Conservation (phyloP, 805 yeast genomes). For the Sugiyamaella qingdaonensis region DNA sequence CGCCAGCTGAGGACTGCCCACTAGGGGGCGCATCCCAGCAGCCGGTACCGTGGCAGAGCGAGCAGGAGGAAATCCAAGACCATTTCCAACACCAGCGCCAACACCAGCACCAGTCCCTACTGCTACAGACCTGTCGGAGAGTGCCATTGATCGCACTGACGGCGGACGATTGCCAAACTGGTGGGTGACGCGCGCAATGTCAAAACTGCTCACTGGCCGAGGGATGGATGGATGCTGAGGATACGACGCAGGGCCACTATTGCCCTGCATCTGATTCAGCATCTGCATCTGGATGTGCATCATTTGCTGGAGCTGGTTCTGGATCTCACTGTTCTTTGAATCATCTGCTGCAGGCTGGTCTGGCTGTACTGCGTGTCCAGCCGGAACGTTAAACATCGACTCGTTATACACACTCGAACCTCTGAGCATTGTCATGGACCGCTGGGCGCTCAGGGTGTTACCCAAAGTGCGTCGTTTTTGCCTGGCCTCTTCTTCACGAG, state of each 20-base stretch:
- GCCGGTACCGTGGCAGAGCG: slow-evolving; percentile 1
- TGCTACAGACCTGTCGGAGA: slow-evolving; percentile 16
- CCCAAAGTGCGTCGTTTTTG: slow-evolving; percentile 24
- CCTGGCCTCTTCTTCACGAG: slow-evolving; percentile 37
- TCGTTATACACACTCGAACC: slow-evolving; percentile 6
- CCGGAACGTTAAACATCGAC: slow-evolving; percentile 13
- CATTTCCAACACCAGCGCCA: not conserved
- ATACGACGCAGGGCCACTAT: not conserved
- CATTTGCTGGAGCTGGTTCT: slow-evolving; percentile 32
- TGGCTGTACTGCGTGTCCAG: slow-evolving; percentile 3
- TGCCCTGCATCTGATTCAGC: slow-evolving; percentile 23
- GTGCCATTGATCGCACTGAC: slow-evolving; percentile 21
- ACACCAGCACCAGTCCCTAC: no score
- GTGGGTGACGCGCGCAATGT: slow-evolving; percentile 8
- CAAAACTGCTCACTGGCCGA: slow-evolving; percentile 16
- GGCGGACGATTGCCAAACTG: slow-evolving; percentile 14
- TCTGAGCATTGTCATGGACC: slow-evolving; percentile 12
- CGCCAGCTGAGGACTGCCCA: not conserved
- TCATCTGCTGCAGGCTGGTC: slow-evolving; percentile 3
- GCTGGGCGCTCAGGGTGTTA: slow-evolving; percentile 14
- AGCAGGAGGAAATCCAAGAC: not conserved
- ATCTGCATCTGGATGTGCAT: slow-evolving; percentile 32
- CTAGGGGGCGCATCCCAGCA: not conserved
- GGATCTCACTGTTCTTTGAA: slow-evolving; percentile 20
- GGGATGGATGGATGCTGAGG: slow-evolving; percentile 7